These are phyloP conservation scores for Cephalotrichum gorgonifer DNA, from an alignment of 2,329 filamentous ascomycete genomes.

Conservation along the genomic window DNA sequence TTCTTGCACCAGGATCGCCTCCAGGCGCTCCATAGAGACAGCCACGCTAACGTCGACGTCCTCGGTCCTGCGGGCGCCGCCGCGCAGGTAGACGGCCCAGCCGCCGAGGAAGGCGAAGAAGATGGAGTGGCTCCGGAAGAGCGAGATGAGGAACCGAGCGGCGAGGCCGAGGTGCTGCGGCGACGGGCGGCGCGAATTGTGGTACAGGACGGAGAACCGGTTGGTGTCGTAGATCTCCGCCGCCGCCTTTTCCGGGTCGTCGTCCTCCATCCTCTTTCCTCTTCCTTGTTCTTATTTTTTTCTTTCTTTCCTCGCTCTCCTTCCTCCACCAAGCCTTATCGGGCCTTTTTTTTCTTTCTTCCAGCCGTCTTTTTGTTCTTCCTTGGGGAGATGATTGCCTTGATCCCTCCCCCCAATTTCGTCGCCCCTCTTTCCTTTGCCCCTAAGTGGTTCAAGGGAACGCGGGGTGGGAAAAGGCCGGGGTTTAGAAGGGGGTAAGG, in stretches of 20 bases:
- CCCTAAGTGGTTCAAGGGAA: neutral
- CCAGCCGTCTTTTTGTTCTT: neutral
- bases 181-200: slow-evolving; percentile 4
- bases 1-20: neutral
- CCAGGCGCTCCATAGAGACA: slow-evolving; percentile 1
- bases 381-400: neutral
- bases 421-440: neutral
- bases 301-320: neutral
- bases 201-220: slow-evolving; percentile 4
- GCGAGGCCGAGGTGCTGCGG: slow-evolving; percentile 4
- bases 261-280: neutral
- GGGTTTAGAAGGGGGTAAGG: too few relatives aligned
- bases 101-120: slow-evolving; percentile 6
- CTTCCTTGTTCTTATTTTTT: neutral
- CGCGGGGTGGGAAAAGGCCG: too few relatives aligned
- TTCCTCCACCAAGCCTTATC: neutral
- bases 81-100: slow-evolving; percentile 6
- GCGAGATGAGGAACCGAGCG: slow-evolving; percentile 3
- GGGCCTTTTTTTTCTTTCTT: neutral
- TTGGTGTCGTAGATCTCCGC: slow-evolving; percentile 6
- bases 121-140: slow-evolving; percentile 2
- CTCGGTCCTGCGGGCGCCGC: slow-evolving; percentile 3
- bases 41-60: slow-evolving; percentile 5
- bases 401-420: neutral
- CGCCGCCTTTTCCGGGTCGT: neutral